Percentiles rank a stretch among this genome's conserved stretches.
Evolutionary conservation across 2,329 filamentous ascomycete species (phyloP).

Genomic region (Botryotinia globosa): DNA sequence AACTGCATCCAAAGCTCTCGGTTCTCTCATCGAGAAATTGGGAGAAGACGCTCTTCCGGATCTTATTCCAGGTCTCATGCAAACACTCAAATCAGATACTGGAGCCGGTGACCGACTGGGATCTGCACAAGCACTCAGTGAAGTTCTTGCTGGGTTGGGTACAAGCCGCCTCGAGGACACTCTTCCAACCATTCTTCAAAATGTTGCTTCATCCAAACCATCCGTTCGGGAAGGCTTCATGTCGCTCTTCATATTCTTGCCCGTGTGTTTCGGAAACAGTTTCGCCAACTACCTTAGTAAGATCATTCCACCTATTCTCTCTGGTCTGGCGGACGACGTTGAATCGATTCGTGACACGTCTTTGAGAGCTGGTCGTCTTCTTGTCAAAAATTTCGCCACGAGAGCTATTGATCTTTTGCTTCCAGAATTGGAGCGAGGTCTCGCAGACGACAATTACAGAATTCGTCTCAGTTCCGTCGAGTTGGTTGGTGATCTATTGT

Average conservation of each 20-base stretch:
- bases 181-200: slow-evolving; percentile 91
- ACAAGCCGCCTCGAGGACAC: slow-evolving; percentile 93
- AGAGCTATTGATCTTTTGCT: slow-evolving; percentile 91
- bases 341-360: slow-evolving; percentile 98
- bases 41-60: slow-evolving; percentile 96
- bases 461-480: slow-evolving; percentile 98
- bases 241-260: slow-evolving; percentile 98
- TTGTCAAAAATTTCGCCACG: slow-evolving; percentile 98
- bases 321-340: slow-evolving; percentile 90
- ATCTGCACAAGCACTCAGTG: slow-evolving; percentile 92
- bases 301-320: slow-evolving; percentile 92
- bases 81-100: slow-evolving; percentile 94
- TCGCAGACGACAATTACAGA: slow-evolving; percentile 96
- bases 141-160: slow-evolving; percentile 92
- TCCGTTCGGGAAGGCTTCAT: slow-evolving; percentile 97
- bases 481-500: slow-evolving; percentile 91
- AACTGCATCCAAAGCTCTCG: slow-evolving; percentile 91
- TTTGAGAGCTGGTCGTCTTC: slow-evolving; percentile 82
- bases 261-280: slow-evolving; percentile 97
- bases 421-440: slow-evolving; percentile 89
- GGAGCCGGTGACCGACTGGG: slow-evolving; percentile 94
- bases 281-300: slow-evolving; percentile 93
- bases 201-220: slow-evolving; percentile 86
- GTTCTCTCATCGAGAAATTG: slow-evolving; percentile 95
- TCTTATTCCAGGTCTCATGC: slow-evolving; percentile 95